Base-by-base conservation (phyloP, 108 stramenopile species). In the Aurantiochytrium sp. region DNA sequence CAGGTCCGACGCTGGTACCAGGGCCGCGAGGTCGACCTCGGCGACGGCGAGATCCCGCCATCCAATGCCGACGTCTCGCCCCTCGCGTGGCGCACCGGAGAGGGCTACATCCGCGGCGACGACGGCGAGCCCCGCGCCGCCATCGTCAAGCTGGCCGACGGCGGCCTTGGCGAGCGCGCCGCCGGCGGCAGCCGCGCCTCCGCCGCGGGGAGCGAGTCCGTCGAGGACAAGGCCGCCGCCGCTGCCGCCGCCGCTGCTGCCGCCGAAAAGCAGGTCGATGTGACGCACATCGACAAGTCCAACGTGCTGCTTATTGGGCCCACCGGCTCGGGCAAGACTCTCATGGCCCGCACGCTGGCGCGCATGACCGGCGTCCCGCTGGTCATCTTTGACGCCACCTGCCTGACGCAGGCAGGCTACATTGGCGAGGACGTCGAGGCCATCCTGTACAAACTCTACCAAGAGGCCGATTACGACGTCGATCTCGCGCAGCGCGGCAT, bases 391-490 rank as follows among this genome's bases (percentile, higher is more conserved):
- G 92, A 92, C 48, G 92, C 92, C 55, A 92, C 92, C 6, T 90
- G 89, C 68, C 91, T 92, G 34, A 92, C 92, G 22, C 89, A 91
- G 87, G 92, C 92, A 1, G 92, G 92, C 4, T 92, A 92, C 68
- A 91, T 92, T 39, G 92, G 92, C 34, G 92, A 92, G 55, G 92
- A 92, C 53, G 92, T 92, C 8, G 92, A 92, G 85, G 89, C 91
- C 22, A 52, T 92, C 37, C 89, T 92, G 55, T 90, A 89, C 91
- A 92, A 92, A 90, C 89, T 92, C 55, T 92, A 92, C 87, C 69
- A 86, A 52, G 92, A 90, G 85, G 89, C 89, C 31, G 91, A 91
- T 2, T 73, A 89, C 37, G 92, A 92, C 68, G 39, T 92, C 45
- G 91, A 91, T 53, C 68, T 85, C 45, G 68, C 90, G 69, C 90